Base-by-base conservation (phyloP, 805 yeast species). In the Maudiozyma bulderi region DNA sequence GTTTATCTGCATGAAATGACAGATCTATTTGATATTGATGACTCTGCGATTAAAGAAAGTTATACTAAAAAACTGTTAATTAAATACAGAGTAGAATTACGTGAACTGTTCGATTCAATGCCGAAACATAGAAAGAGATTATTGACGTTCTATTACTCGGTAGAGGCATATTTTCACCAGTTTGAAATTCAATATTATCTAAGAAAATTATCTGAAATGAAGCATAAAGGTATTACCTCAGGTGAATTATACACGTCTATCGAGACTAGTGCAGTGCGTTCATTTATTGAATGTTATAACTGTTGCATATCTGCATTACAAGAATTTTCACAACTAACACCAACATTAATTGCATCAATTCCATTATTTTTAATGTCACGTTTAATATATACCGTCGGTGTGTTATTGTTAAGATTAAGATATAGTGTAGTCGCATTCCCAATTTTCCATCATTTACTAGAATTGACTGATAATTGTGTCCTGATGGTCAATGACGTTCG, bases 81-180 rank as follows among this genome's bases (percentile, higher is more conserved):
- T 6, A 82, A 78, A 50, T 71, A 84, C 44, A 81, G 78, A 54
- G 60, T 61, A 32, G 71, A 73, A 46, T 66, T 85, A 47, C 64
- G 68, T 35, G 49, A 54, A 1, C 55, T 80, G 14, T 73, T 68
- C 52, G 56, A 56, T 13, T 60, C 67, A 43, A 73, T 81, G 32
- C 58, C 66, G 2, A 51, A 59, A 5, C 64, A 66, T 20, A 71
- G 75, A 35, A 72, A 71, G 50, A 69, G 72, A 38, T 58, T 72
- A 40, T 61, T 75, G 61, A 71, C 82, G 3, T 81, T 74, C 61
- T 76, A 71, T 57, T 78, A 75, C 57, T 77, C 86, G 0, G 81
- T 81, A 28, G 83, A 81, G 58, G 86, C 86, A 0, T 81, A 78
- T 59, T 63, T 82, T 13, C 77, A 80, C 57, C 86, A 82, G 59